Evolutionary conservation across 1,139 yeast species (phyloP), one percentile per base, ranked within the genome.

Genomic region (Magnusiomyces tetraspermus): DNA sequence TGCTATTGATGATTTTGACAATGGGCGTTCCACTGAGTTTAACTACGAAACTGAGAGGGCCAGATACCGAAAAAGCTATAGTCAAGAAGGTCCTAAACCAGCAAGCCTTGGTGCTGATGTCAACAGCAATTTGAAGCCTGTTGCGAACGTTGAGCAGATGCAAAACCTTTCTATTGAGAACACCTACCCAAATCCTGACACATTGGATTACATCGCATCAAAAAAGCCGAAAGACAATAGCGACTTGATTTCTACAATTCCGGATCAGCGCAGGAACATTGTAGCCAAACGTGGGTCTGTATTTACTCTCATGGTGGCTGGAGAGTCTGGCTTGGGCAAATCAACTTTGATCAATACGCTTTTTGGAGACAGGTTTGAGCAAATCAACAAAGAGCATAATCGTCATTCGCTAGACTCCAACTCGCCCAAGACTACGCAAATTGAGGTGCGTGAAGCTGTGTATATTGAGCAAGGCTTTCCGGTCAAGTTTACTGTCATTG

Each of bases 261-360:
- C 96, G 52, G 85, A 85, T 63, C 96, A 88, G 72, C 79, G 86
- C 67, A 85, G 83, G 69, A 85, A 83, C 66, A 82, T 85, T 59
- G 86, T 85, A 50, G 82, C 89, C 57, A 82, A 83, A 58, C 76
- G 80, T 61, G 96, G 95, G 37, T 85, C 90, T 54, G 77, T 81
- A n/a, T 85, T 88, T 73, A 88, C 95, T 45, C 61, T 89, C 59
- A 86, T 89, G 96, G 85, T 88, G 28, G 89, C 88, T 43, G 97
- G 97, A 61, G 96, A 88, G 69, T 81, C 90, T 52, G 96, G 96
- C 3, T 73, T 88, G 51, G 56, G 56, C 17, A 69, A 89, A 68
- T 83, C 95, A 17, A 88, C 97, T 0, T 87, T 88, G 60, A 76
- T 89, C 67, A 87, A 88, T 69, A 87, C 96, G 1, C 71, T 89